A percentile compares a stretch with the other conserved stretches of the same genome.
phyloP scores from a whole-genome alignment of 345 rosid species.

The Kandelia obovata region DNA sequence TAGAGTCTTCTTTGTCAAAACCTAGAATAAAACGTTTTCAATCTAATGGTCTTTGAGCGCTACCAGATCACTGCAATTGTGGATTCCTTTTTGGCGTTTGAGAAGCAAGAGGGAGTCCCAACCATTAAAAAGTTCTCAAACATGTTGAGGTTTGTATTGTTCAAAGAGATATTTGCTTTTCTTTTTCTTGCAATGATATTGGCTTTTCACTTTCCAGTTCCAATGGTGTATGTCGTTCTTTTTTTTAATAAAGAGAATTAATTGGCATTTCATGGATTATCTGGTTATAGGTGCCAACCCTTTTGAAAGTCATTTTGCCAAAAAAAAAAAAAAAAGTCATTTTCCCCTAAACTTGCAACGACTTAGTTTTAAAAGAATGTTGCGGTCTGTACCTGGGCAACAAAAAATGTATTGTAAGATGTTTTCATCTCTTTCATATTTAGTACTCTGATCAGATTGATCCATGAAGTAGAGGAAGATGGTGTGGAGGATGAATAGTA shows the following conservation, averaged over 20 bases:
- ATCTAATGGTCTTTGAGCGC: conserved; percentile 21
- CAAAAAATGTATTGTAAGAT: not conserved
- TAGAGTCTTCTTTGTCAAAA: not conserved
- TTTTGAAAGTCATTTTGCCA: too few species aligned
- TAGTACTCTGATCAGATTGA: conserved; percentile 59
- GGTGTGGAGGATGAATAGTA: conserved; percentile 98
- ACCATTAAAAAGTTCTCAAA: conserved; percentile 64
- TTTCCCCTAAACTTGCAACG: too few species aligned
- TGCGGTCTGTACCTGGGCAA: too few species aligned
- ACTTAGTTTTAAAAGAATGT: too few species aligned
- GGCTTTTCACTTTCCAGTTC: not conserved
- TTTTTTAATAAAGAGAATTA: too few species aligned
- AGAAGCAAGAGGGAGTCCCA: conserved; percentile 76
- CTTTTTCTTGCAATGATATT: not conserved
- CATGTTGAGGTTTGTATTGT: too few species aligned
- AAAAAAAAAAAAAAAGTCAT: too few species aligned
- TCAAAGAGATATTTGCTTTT: conserved; percentile 34
- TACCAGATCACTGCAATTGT: conserved; percentile 76
- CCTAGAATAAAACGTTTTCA: not conserved
- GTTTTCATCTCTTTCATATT: conserved; percentile 1
- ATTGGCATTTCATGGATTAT: too few species aligned
- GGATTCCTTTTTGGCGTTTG: conserved; percentile 84
- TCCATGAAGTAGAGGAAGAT: conserved; percentile 88
- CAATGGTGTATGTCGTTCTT: not conserved
- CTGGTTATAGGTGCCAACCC: too few species aligned